Conservation (phyloP, 306 rosid species). For the Carpinus viminea region DNA sequence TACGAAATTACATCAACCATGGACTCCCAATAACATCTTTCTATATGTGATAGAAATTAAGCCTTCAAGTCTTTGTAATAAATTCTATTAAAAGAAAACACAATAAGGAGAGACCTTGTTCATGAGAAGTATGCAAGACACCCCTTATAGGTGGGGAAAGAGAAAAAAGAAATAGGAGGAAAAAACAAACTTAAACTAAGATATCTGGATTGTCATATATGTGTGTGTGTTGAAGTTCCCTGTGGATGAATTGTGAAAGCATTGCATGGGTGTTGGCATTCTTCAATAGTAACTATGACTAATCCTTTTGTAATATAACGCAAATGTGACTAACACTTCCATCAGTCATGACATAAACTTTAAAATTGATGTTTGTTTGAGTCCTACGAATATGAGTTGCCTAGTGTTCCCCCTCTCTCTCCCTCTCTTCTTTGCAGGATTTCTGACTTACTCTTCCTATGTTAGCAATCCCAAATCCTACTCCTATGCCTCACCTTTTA, state of each 20-base stretch:
- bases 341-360: neutral
- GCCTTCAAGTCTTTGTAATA: neutral
- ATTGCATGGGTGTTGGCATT: no score
- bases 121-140: neutral
- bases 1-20: slow-evolving; percentile 18
- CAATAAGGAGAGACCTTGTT: neutral
- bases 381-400: neutral
- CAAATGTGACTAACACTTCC: neutral
- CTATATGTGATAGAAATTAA: neutral
- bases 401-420: neutral
- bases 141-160: neutral
- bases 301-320: no score
- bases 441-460: neutral
- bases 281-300: no score
- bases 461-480: neutral
- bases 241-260: no score
- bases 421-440: neutral
- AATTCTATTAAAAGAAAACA: neutral
- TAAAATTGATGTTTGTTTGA: neutral
- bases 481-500: neutral
- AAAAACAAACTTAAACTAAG: neutral
- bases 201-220: no score
- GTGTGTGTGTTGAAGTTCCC: no score
- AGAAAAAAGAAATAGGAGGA: neutral
- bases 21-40: neutral